These are phyloP conservation scores for Syncephalastrum sp. DNA, from an alignment of 371 early-diverging fungal species.

Conservation along the genomic window DNA sequence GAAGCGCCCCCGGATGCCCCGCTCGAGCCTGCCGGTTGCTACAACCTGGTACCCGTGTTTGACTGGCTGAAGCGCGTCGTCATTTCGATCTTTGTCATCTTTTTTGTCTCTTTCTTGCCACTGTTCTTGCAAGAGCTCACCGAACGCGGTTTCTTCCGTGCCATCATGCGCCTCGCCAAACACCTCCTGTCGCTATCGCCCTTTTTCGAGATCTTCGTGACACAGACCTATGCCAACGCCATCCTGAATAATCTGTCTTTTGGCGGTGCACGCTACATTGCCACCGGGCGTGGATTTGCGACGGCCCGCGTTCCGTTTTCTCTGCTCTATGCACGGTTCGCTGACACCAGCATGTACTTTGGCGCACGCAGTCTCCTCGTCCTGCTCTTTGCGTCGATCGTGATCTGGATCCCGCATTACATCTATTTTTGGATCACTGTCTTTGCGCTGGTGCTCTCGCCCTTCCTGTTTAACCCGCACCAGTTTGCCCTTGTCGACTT, in stretches of 20 bases:
- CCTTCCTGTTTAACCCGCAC: constrained; percentile 84
- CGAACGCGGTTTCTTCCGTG: constrained; percentile 79
- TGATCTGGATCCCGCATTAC: constrained; percentile 70
- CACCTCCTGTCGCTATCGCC: constrained; percentile 83
- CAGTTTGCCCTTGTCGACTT: constrained; percentile 75
- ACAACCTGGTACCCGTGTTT: constrained; percentile 66
- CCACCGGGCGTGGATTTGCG: constrained; percentile 88
- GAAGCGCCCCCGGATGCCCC: constrained; percentile 44
- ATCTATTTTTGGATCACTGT: constrained; percentile 85
- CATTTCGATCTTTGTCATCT: constrained; percentile 72
- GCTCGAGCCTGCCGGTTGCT: constrained; percentile 59
- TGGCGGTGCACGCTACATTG: constrained; percentile 84
- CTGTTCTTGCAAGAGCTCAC: constrained; percentile 82
- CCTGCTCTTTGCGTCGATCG: constrained; percentile 68
- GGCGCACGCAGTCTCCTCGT: constrained; percentile 68
- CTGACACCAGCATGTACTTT: constrained; percentile 75
- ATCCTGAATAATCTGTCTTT: constrained; percentile 78
- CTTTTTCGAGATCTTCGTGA: constrained; percentile 86
- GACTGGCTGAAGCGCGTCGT: constrained; percentile 83
- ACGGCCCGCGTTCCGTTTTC: constrained; percentile 78
- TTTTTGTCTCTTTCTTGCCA: constrained; percentile 81
- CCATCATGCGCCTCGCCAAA: constrained; percentile 72
- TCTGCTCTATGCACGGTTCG: constrained; percentile 75
- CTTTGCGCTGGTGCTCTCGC: constrained; percentile 68
- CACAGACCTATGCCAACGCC: constrained; percentile 81